Conservation (phyloP, 768 basidiomycete species). For the Russula foetens region DNA sequence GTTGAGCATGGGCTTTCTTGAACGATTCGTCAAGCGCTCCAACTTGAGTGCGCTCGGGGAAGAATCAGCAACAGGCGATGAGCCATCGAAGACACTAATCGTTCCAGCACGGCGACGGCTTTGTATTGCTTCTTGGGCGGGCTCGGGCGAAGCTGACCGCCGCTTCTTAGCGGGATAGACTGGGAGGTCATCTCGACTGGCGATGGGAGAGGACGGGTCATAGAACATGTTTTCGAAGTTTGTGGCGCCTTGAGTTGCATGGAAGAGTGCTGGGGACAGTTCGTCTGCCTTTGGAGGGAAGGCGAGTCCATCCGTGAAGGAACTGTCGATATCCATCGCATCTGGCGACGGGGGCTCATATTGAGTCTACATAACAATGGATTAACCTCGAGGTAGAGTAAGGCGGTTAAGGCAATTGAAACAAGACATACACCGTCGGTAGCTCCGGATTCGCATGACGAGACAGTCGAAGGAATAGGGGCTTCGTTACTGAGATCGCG, state of each 20-base stretch:
- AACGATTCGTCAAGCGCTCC: slow-evolving; percentile 32
- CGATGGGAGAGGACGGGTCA: slow-evolving; percentile 41
- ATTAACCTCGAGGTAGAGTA: slow-evolving; percentile 15
- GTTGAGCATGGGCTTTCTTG: slow-evolving; percentile 43
- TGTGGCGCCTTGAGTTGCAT: slow-evolving; percentile 22
- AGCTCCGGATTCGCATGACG: slow-evolving; percentile 30
- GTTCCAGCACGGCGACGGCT: slow-evolving; percentile 19
- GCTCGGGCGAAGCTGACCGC: slow-evolving; percentile 27
- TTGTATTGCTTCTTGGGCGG: background rate
- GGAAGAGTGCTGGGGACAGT: slow-evolving; percentile 22
- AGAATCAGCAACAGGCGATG: slow-evolving; percentile 42
- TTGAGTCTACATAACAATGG: slow-evolving; percentile 26
- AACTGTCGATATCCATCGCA: slow-evolving; percentile 75
- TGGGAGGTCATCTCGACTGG: slow-evolving; percentile 22
- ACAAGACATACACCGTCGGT: slow-evolving; percentile 36
- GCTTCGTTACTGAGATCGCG: slow-evolving; percentile 58
- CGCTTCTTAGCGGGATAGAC: slow-evolving; percentile 32
- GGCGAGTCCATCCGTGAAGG: slow-evolving; percentile 26
- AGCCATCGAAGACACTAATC: slow-evolving; percentile 27
- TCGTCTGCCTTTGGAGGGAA: slow-evolving; percentile 16
- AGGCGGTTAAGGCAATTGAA: slow-evolving; percentile 7
- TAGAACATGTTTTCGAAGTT: slow-evolving; percentile 54
- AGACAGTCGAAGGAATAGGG: slow-evolving; percentile 29
- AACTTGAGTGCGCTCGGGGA: slow-evolving; percentile 43
- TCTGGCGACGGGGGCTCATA: slow-evolving; percentile 37